phyloP scores from a whole-genome alignment of 441 rosid species.

The Gossypium gossypioides region DNA sequence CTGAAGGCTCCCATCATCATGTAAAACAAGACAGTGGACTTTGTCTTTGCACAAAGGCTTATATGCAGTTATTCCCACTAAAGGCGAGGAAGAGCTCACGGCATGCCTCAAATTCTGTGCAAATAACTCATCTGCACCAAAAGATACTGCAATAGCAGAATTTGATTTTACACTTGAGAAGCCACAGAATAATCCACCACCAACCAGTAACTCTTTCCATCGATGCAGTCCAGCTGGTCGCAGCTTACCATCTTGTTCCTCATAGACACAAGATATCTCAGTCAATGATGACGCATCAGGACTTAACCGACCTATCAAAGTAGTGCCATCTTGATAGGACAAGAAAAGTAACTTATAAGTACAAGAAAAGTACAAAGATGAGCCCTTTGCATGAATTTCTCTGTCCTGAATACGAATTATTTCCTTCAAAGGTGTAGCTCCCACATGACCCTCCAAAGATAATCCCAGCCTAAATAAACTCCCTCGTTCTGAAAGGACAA shows the following conservation, averaged over 20 bases:
- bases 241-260: conserved; percentile 72
- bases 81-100: conserved; percentile 69
- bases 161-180: conserved; percentile 75
- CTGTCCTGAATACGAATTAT: conserved; percentile 51
- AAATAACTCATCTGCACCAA: conserved; percentile 53
- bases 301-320: conserved; percentile 72
- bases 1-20: conserved; percentile 99
- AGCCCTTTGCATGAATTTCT: conserved; percentile 77
- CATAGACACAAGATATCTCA: conserved; percentile 68
- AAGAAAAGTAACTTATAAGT: conserved; percentile 70
- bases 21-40: conserved; percentile 87
- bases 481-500: conserved; percentile 91
- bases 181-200: conserved; percentile 80
- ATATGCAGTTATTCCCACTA: conserved; percentile 93
- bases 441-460: conserved; percentile 70
- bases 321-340: conserved; percentile 88
- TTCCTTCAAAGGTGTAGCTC: conserved; percentile 87
- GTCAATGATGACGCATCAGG: conserved; percentile 58
- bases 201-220: conserved; percentile 82
- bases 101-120: conserved; percentile 89
- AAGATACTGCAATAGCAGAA: conserved; percentile 63
- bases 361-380: conserved; percentile 77
- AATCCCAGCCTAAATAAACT: conserved; percentile 71
- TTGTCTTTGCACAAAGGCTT: conserved; percentile 95
- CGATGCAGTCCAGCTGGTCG: conserved; percentile 81